Conservation (phyloP, 1,284 basidiomycete genomes). For the Ustilago nuda region DNA sequence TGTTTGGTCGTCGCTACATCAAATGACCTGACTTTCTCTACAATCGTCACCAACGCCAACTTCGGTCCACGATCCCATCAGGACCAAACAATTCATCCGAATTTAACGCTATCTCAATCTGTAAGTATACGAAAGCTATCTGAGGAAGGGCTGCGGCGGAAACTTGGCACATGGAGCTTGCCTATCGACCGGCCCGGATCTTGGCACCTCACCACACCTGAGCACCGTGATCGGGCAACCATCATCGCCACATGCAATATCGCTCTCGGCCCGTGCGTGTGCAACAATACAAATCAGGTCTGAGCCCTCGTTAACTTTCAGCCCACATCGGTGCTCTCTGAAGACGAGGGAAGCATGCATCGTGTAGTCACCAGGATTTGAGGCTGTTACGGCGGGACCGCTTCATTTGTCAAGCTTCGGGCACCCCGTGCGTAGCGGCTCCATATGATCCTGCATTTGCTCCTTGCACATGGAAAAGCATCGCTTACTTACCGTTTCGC, state of each 20-base stretch:
- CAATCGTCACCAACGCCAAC: neutral
- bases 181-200: neutral
- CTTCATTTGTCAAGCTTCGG: neutral
- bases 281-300: neutral
- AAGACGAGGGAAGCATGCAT: neutral
- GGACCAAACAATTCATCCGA: neutral
- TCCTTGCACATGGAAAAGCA: neutral
- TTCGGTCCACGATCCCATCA: neutral
- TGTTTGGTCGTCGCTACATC: neutral
- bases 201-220: neutral
- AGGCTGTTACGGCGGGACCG: neutral
- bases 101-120: neutral
- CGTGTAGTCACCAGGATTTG: neutral
- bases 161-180: neutral
- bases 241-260: neutral
- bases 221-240: neutral
- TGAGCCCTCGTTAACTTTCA: neutral
- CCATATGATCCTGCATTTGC: neutral
- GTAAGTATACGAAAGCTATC: neutral
- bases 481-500: neutral
- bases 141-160: no score
- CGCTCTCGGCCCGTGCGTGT: neutral
- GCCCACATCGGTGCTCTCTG: neutral
- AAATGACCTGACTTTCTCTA: neutral
- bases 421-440: neutral